A percentile compares a stretch with the other conserved stretches of the same genome.
Conservation (phyloP, 2,329 filamentous ascomycete species). For the Cercospora brassicicola region DNA sequence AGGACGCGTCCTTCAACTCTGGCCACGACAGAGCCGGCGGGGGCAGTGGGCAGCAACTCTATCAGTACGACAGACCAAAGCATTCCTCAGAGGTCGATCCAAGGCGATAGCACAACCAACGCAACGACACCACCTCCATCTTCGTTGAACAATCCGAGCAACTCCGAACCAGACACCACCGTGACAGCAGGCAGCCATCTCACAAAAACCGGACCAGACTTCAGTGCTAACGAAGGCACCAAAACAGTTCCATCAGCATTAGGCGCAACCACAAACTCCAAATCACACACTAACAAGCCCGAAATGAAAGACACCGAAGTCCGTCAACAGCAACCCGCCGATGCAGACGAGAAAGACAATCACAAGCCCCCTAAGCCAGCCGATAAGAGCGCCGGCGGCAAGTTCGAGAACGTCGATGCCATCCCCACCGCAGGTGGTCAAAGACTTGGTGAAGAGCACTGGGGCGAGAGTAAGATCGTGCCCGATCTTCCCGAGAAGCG, state of each 20-base stretch:
- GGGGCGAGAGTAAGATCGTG: slow-evolving; percentile 40
- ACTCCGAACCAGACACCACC: background rate
- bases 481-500: slow-evolving; percentile 32
- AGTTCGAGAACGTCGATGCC: slow-evolving; percentile 31
- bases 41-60: background rate
- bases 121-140: background rate
- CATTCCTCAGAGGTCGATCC: background rate
- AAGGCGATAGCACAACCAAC: background rate
- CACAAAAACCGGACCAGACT: slow-evolving; percentile 1
- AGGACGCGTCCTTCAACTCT: slow-evolving; percentile 7
- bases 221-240: slow-evolving; percentile 10
- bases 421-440: slow-evolving; percentile 39
- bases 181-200: slow-evolving; percentile 4
- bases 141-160: background rate
- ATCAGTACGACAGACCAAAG: background rate
- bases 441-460: slow-evolving; percentile 37
- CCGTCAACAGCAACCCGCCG: background rate
- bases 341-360: slow-evolving; percentile 7
- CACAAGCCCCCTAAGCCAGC: slow-evolving; percentile 20
- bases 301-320: background rate
- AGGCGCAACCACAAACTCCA: background rate
- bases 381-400: slow-evolving; percentile 12
- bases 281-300: slow-evolving; percentile 5
- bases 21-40: background rate
- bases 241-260: slow-evolving; percentile 7